Conservation (phyloP, 805 yeast species). For the Saccharomycopsis selenospora region DNA sequence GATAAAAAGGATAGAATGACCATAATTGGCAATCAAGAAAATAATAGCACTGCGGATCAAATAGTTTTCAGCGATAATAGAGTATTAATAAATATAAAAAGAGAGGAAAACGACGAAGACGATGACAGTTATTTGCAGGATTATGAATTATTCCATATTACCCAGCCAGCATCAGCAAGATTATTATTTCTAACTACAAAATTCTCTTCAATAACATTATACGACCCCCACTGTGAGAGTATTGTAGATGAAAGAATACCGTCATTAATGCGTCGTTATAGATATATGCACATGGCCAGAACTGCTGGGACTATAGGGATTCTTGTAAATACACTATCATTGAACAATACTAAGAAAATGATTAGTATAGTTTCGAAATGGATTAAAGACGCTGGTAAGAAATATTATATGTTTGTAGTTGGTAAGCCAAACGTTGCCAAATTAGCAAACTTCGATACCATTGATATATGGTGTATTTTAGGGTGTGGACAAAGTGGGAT, state of each 20-base stretch:
- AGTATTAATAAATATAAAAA: not conserved
- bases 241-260: slow-evolving; percentile 59
- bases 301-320: slow-evolving; percentile 90
- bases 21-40: slow-evolving; percentile 33
- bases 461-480: slow-evolving; percentile 88
- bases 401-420: slow-evolving; percentile 89
- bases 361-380: slow-evolving; percentile 53
- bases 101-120: slow-evolving; percentile 26
- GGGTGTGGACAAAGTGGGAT: slow-evolving; percentile 96
- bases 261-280: slow-evolving; percentile 74
- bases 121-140: slow-evolving; percentile 32
- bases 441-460: slow-evolving; percentile 88
- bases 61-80: not conserved
- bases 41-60: not conserved
- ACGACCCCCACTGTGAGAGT: slow-evolving; percentile 35
- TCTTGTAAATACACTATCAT: slow-evolving; percentile 80
- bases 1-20: slow-evolving; percentile 29
- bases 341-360: slow-evolving; percentile 63
- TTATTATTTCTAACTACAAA: slow-evolving; percentile 67
- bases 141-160: slow-evolving; percentile 61
- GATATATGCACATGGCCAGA: slow-evolving; percentile 81
- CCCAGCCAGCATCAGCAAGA: slow-evolving; percentile 71
- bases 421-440: slow-evolving; percentile 98
- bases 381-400: slow-evolving; percentile 73
- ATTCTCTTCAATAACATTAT: slow-evolving; percentile 47